A percentile compares a stretch with the other conserved stretches of the same genome.
Evolutionary conservation across 2,329 filamentous ascomycete genomes (phyloP).

Genomic region (Juglanconis juglandina): DNA sequence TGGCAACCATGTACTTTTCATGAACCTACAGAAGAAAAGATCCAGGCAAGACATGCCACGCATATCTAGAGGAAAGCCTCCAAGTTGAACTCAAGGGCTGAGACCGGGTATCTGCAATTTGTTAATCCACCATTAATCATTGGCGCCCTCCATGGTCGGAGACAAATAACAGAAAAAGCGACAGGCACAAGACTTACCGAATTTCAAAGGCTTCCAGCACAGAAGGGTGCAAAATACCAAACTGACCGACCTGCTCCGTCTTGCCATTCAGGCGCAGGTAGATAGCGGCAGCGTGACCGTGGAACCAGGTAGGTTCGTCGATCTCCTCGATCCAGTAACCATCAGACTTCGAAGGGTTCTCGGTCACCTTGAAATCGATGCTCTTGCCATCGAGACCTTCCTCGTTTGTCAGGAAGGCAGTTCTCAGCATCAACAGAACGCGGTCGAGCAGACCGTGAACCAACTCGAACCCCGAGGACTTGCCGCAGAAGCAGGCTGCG

Average conservation of each 20-base stretch:
- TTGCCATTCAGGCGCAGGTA: conserved; percentile 72
- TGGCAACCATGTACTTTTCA: neutral
- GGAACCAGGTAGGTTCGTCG: conserved; percentile 86
- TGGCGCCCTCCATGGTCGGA: neutral
- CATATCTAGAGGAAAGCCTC: conserved; percentile 74
- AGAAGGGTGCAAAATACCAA: conserved; percentile 89
- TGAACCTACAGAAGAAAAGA: neutral
- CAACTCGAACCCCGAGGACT: conserved; percentile 89
- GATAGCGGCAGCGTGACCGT: conserved; percentile 82
- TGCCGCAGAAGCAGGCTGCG: conserved; percentile 92
- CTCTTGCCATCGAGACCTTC: conserved; percentile 58
- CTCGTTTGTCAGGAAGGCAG: conserved; percentile 73
- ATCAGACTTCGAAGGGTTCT: conserved; percentile 57
- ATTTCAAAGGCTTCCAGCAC: conserved; percentile 93
- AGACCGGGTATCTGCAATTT: conserved; percentile 73
- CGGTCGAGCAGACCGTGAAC: conserved; percentile 93
- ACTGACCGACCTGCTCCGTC: conserved; percentile 75
- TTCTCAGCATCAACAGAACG: conserved; percentile 86
- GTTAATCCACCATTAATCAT: conserved; percentile 5
- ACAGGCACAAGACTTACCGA: conserved; percentile 49
- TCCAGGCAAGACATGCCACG: neutral
- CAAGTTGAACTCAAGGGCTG: conserved; percentile 89
- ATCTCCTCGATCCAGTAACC: conserved; percentile 95
- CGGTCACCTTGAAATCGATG: conserved; percentile 50
- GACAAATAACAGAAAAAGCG: neutral